Evolutionary conservation across 192 early-diverging fungal species (phyloP), one percentile per base, ranked within the genome.

Genomic region (Entomortierella beljakovae): DNA sequence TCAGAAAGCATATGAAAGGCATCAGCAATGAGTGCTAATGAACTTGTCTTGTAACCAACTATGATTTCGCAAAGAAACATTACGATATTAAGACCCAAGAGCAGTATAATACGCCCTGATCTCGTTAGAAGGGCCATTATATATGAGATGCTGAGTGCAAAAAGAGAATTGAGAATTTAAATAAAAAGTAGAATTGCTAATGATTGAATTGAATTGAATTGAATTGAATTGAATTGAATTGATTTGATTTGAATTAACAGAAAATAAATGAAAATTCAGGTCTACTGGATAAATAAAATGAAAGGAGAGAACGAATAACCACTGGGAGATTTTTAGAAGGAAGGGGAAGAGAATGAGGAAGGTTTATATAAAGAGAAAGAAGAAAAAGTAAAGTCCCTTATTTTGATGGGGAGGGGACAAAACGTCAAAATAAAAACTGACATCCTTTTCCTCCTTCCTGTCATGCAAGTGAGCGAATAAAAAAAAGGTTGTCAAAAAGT

Each of bases 1-100:
- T 95, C 95, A 53, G 90, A 92, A 49, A 95, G 82, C 95, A 96
- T 96, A 81, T 98, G 96, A 87, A 95, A 98, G 23, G 92, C 92
- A 83, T 98, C 96, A 1, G 95, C 95, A 37, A 98, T 84, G 29
- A 98, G 87, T 1, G 95, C 92, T 37, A 98, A 83, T 23, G 94
- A 96, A 33, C 86, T 85, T 0, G 90, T 89, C 52, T 85, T 69
- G 64, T 93, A 91, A 7, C 96, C 96, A 49, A 93, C 86, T 3
- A 94, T 84, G 26, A 96, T 86, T 79, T 98, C 96, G 22, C 88
- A 80, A 33, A 98, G 61, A 69, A 96, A 96, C 83, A 95, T 90
- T 6, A 83, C 61, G 33, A 81, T 71, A 80, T 90, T 92, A 52
- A 95, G 74, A 13, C 54, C 57, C 26, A 92, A 75, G 71, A 94